Percentiles rank a stretch among this genome's conserved stretches.
These are phyloP conservation scores for Zea luxurians DNA, from an alignment of 176 grass and related monocot genomes.

Conservation along the genomic window DNA sequence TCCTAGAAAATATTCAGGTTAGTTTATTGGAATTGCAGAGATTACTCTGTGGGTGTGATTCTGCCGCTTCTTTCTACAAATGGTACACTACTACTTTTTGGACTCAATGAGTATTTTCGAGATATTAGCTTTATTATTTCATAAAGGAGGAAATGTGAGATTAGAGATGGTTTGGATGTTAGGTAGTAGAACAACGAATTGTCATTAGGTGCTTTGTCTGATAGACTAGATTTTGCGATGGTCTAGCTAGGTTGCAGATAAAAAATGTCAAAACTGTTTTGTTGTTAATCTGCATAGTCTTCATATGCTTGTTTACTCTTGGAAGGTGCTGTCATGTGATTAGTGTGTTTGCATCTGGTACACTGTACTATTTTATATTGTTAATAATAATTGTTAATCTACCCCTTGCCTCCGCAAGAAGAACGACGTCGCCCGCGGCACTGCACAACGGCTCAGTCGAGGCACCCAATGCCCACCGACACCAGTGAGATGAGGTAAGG, in stretches of 20 bases:
- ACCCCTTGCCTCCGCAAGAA: no score
- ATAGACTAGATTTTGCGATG: not conserved
- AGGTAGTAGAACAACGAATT: not conserved
- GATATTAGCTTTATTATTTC: constrained; percentile 1
- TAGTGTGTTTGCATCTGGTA: no score
- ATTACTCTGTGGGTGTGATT: not conserved
- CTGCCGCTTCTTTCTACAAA: not conserved
- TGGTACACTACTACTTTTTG: not conserved
- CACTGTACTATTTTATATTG: no score
- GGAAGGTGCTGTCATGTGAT: no score
- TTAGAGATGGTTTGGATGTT: not conserved
- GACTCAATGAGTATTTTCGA: not conserved
- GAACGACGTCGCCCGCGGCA: no score
- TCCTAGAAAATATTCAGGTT: not conserved
- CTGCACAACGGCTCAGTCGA: no score
- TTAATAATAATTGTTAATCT: no score
- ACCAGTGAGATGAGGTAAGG: no score
- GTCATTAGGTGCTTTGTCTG: not conserved
- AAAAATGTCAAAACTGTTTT: not conserved
- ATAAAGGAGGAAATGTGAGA: not conserved
- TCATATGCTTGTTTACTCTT: not conserved
- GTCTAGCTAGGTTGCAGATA: not conserved
- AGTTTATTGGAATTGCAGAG: not conserved
- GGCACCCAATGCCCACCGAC: no score
- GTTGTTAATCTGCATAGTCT: not conserved